Conservation (phyloP, 2,329 filamentous ascomycete genomes). For the Trichoderma oligosporum region DNA sequence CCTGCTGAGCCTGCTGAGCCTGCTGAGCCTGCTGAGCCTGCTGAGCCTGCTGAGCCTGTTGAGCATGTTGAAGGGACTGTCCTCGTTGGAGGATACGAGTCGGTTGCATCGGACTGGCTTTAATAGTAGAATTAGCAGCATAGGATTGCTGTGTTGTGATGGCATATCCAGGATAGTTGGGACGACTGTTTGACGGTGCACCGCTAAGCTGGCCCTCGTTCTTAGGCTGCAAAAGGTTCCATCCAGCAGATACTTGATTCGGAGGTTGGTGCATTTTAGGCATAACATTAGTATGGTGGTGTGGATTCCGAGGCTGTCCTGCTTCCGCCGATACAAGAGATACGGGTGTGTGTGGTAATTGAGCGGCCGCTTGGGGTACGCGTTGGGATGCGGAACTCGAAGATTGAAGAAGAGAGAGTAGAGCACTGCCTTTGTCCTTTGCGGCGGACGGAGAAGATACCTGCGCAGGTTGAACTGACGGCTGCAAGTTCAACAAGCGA, state of each 20-base stretch:
- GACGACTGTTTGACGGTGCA: slow-evolving; percentile 19
- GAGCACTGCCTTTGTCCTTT: slow-evolving; percentile 47
- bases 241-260: slow-evolving; percentile 20
- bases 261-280: slow-evolving; percentile 34
- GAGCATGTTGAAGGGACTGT: slow-evolving; percentile 23
- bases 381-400: slow-evolving; percentile 25
- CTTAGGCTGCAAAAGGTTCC: slow-evolving; percentile 12
- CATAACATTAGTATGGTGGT: slow-evolving; percentile 48
- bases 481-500: slow-evolving; percentile 53
- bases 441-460: slow-evolving; percentile 24
- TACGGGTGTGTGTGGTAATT: slow-evolving; percentile 46
- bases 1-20: background rate
- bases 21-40: no score
- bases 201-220: slow-evolving; percentile 20
- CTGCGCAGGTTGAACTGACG: slow-evolving; percentile 36
- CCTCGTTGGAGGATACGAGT: slow-evolving; percentile 37
- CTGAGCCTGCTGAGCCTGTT: background rate
- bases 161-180: slow-evolving; percentile 16
- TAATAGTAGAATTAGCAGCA: slow-evolving; percentile 24
- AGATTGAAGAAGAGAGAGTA: slow-evolving; percentile 52
- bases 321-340: slow-evolving; percentile 36
- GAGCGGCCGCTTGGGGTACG: slow-evolving; percentile 23
- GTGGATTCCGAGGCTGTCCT: slow-evolving; percentile 54
- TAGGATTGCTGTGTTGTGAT: slow-evolving; percentile 26
- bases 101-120: slow-evolving; percentile 23